Base-by-base conservation (phyloP, 164 flowering plant species). In the Magnolia sinica region DNA sequence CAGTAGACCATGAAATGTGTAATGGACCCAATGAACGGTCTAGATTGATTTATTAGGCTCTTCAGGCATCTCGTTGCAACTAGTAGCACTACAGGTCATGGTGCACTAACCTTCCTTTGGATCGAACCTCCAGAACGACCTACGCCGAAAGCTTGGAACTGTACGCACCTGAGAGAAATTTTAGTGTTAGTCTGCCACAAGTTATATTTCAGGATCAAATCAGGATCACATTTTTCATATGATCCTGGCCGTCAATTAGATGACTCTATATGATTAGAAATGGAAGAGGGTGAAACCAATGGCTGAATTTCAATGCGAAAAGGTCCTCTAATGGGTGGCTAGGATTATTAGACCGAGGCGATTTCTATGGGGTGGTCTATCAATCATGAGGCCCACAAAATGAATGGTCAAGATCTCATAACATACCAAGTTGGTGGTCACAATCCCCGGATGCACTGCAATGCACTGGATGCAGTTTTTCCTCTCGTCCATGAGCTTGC, bases 371-470 rank as follows among this genome's bases (percentile, higher is more conserved):
- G 2, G 5, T 37, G 45, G 45, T 37, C 45, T 37, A 37, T 37
- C 45, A 37, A 37, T 3, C 45, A 37, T 0, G 45, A 24, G 45
- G 45, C 45, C 45, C 45, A 37, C 45, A 37, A 37, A 37, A 37
- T 37, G 45, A 37, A 37, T 37, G 45, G 45, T 37, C 45, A 37
- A 37, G 45, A 14, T 1, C 49, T 63, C 11, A 37, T 37, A 64
- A 5, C 52, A 37, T 9, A 75, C 83, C 73, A 78, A 73, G 67
- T 82, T 82, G 18, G 84, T 79, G 37, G 72, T 58, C 55, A 82
- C 84, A 76, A 68, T 75, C 52, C 84, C 84, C 23, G 84, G 84
- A 76, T 82, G 81, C 8, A 82, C 84, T 19, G 84, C 82, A 71
- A 82, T 74, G 76, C 82, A 79, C 16, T 77, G 74, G 45, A 79